Base-by-base conservation (phyloP, 495 filamentous ascomycete species). In the Podospora pseudopauciseta region DNA sequence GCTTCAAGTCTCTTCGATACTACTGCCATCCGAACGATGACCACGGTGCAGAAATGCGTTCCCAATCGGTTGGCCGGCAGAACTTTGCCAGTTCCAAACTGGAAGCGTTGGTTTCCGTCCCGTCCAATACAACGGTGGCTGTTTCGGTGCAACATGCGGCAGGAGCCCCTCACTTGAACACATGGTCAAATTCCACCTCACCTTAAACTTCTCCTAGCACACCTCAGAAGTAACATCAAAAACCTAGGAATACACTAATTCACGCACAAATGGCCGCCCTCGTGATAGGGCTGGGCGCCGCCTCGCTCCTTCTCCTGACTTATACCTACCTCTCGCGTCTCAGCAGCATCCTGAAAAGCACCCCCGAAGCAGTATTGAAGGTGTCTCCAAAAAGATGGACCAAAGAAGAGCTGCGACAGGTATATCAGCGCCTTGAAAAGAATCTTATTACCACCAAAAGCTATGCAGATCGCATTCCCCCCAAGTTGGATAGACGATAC, bases 401-500 rank as follows among this genome's bases (percentile, higher is more conserved):
- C 0, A 70, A 69, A 0, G 74, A 79, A 4, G 78, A 83, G 32
- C 79, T 88, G 56, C 77, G 76, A 65, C 71, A 75, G 13, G 82
- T 81, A 0, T 87, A 84, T 68, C 64, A 81, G 65, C 76, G 76
- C 49, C 72, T 80, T 23, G 63, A 82, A 39, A 68, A 78, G 13
- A 70, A 67, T 2, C 85, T 84, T 0, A 74, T 86, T 55, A 74
- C 70, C 3, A 72, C 70, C 0, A 64, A 75, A 13, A 80, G 83
- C 65, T 81, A 85, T 63, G 77, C 75, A 2, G 70, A 79, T 44
- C 80, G 77, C 53, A 74, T 88, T 32, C 86, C 85, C 0, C 84
- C 82, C 7, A 86, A 83, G 69, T 79, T 86, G 60, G 76, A 81
- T 11, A 79, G 86, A 13, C 82, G 86, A 11, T 88, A 88, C 65